Percentiles rank a stretch among this genome's conserved stretches.
phyloP scores from a whole-genome alignment of 768 basidiomycete genomes.

The Pseudohyphozyma bogoriensis region DNA sequence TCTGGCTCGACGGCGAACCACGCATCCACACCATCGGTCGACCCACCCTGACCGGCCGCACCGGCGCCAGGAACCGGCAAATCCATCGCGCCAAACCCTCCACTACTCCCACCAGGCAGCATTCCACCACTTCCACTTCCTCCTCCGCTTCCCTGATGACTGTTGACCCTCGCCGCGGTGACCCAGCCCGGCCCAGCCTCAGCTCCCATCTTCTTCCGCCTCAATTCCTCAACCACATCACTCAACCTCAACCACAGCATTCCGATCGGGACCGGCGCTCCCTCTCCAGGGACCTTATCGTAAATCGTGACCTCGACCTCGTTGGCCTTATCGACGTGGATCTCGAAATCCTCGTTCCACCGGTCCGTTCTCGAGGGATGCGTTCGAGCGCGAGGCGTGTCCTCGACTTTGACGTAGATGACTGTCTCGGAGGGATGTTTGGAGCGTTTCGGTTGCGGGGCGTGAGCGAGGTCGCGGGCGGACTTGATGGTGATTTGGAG shows the following conservation, averaged over 20 bases:
- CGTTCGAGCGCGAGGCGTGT: conserved; percentile 80
- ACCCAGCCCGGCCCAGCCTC: conserved; percentile 88
- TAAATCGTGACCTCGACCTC: conserved; percentile 95
- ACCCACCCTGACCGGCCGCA: background rate
- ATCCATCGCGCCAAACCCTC: background rate
- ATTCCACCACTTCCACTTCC: conserved; percentile 18
- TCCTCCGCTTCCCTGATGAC: conserved; percentile 45
- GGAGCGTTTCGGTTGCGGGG: conserved; percentile 52
- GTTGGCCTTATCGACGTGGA: conserved; percentile 92
- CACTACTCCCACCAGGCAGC: background rate
- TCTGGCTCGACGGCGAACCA: conserved; percentile 98
- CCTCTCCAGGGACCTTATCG: conserved; percentile 65
- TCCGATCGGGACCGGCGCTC: conserved; percentile 77
- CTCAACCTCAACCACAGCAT: conserved; percentile 88
- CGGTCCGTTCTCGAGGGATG: conserved; percentile 88
- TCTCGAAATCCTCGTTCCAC: conserved; percentile 97
- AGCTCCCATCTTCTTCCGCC: conserved; percentile 80
- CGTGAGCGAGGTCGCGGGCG: conserved; percentile 90
- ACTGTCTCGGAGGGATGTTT: conserved; percentile 54
- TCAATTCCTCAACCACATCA: conserved; percentile 84
- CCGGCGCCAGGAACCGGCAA: background rate
- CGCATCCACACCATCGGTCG: conserved; percentile 59
- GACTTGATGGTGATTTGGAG: conserved; percentile 77
- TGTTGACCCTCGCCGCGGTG: conserved; percentile 73
- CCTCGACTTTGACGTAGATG: conserved; percentile 92